These are phyloP conservation scores for Juglanconis sp. DNA, from an alignment of 2,329 filamentous ascomycete species.

Conservation along the genomic window DNA sequence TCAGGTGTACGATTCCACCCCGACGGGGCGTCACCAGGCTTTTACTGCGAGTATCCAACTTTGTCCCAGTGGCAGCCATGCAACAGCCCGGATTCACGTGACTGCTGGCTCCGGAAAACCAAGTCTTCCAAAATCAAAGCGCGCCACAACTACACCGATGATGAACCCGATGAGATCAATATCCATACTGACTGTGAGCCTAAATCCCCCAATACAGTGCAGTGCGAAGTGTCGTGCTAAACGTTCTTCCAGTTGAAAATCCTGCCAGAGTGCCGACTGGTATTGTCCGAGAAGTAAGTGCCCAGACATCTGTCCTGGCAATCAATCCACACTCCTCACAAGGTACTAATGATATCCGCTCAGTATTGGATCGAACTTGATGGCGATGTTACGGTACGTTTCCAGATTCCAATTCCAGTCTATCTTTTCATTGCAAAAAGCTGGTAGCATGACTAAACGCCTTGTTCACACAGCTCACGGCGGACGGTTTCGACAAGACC, in stretches of 20 bases:
- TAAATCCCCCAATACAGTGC: background rate
- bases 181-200: background rate
- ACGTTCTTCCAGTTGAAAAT: background rate
- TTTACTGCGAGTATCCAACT: background rate
- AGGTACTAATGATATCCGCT: background rate
- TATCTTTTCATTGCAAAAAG: background rate
- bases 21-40: background rate
- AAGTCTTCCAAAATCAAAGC: background rate
- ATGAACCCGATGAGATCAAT: background rate
- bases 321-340: background rate
- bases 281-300: background rate
- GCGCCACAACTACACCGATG: background rate
- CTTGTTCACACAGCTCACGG: background rate
- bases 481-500: background rate
- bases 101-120: background rate
- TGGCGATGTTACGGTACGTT: background rate
- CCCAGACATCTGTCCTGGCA: background rate
- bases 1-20: background rate
- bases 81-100: background rate
- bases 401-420: background rate
- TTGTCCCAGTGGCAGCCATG: background rate
- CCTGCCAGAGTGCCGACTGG: background rate
- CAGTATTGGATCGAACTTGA: background rate
- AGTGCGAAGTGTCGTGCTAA: background rate
- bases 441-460: background rate